These are phyloP conservation scores for Lactarius psammicola DNA, from an alignment of 768 basidiomycete species.

Conservation along the genomic window DNA sequence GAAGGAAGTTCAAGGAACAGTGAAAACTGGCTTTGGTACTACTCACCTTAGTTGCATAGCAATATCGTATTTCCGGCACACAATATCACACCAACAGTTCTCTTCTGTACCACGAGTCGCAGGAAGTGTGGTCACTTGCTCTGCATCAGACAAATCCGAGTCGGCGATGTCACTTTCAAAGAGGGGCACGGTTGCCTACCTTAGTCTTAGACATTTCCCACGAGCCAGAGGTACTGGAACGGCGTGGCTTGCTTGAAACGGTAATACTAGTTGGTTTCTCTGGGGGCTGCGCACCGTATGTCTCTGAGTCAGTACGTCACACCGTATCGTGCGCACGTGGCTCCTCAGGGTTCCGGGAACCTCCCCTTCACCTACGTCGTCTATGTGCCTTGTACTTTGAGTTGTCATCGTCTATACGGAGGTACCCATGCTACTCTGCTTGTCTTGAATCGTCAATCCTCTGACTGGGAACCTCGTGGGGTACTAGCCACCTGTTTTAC, in stretches of 20 bases:
- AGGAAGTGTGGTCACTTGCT: not conserved
- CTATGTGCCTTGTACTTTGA: not conserved
- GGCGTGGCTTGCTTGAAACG: not conserved
- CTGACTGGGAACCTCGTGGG: not conserved
- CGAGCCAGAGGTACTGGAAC: not conserved
- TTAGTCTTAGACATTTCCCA: not conserved
- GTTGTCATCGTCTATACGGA: not conserved
- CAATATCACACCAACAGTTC: not conserved
- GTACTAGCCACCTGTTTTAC: no score
- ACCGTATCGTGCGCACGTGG: not conserved
- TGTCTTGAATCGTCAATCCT: not conserved
- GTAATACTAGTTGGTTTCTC: not conserved
- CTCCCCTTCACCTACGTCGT: not conserved
- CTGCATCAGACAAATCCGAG: not conserved
- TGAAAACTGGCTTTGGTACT: no score
- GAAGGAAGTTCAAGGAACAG: no score
- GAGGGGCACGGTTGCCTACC: no score
- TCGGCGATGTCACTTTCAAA: not conserved
- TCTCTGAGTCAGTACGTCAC: not conserved
- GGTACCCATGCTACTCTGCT: not conserved
- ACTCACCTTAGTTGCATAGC: not conserved
- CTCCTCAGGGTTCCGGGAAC: not conserved
- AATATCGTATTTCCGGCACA: not conserved
- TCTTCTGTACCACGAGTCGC: not conserved
- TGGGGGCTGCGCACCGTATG: not conserved